Evolutionary conservation across 495 filamentous ascomycete genomes (phyloP).

Genomic region (Articulospora tetracladia): DNA sequence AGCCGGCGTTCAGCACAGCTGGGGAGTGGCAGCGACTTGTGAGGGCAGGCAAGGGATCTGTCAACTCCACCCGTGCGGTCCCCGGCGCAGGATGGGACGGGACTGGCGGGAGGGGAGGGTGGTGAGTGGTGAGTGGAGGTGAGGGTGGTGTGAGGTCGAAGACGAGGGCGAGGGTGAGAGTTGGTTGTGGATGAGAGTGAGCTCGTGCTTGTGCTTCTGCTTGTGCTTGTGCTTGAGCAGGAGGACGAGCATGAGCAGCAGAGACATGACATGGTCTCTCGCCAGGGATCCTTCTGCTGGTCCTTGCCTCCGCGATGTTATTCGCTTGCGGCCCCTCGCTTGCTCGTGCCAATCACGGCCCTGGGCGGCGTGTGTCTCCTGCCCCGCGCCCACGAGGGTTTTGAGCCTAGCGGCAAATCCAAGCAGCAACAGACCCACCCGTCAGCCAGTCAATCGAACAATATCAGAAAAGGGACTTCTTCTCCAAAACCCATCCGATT

Average conservation of each 20-base stretch:
- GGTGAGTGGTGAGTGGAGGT: background rate
- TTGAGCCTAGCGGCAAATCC: too few relatives aligned
- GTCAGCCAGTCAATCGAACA: background rate
- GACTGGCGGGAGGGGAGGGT: background rate
- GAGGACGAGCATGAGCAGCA: too few relatives aligned
- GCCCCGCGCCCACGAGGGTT: too few relatives aligned
- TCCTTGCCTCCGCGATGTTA: too few relatives aligned
- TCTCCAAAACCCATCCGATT: background rate
- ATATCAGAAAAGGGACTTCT: slow-evolving; percentile 2
- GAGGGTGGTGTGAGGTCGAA: background rate
- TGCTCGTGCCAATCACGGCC: too few relatives aligned
- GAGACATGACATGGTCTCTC: too few relatives aligned
- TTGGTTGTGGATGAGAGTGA: background rate
- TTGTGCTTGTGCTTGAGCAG: too few relatives aligned
- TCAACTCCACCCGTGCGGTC: background rate
- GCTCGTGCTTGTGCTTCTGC: too few relatives aligned
- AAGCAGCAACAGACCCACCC: background rate
- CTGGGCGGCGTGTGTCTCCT: too few relatives aligned
- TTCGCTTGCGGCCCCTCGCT: too few relatives aligned
- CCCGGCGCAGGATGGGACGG: background rate
- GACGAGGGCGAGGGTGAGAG: background rate
- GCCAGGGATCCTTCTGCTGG: too few relatives aligned
- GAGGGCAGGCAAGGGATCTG: background rate
- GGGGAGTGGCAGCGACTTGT: background rate
- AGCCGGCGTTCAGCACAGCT: background rate